phyloP scores from a whole-genome alignment of 306 rosid genomes.

The Casuarina equisetifolia region DNA sequence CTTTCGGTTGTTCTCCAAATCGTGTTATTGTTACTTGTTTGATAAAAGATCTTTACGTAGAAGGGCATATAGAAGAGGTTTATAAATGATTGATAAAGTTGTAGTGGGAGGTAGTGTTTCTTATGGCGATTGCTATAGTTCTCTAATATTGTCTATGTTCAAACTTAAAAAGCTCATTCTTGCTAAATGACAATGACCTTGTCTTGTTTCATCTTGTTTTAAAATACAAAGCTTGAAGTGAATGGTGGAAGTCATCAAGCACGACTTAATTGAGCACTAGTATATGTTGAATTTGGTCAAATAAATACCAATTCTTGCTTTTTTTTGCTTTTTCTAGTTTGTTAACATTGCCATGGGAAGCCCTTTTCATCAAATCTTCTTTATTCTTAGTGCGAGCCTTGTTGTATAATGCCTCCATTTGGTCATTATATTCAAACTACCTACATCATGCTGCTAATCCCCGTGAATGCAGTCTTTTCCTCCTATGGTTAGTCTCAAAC shows the following conservation, averaged over 20 bases:
- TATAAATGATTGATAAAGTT: conserved; percentile 6
- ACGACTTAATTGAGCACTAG: neutral
- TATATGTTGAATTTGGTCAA: neutral
- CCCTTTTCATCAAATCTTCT: neutral
- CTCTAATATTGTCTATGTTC: conserved; percentile 62
- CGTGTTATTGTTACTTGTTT: conserved; percentile 51
- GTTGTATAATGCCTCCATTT: conserved; percentile 1
- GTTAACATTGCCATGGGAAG: neutral
- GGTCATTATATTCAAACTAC: too few species aligned
- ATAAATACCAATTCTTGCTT: neutral
- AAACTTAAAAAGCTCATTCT: conserved; percentile 28
- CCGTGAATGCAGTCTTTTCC: neutral
- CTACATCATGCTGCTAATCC: neutral
- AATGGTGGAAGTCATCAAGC: neutral
- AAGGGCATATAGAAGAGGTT: conserved; percentile 60
- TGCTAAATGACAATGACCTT: neutral
- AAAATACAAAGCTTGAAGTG: neutral
- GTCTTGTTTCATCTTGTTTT: neutral
- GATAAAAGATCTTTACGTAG: conserved; percentile 46
- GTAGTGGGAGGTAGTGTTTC: conserved; percentile 52
- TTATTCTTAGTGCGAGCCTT: neutral
- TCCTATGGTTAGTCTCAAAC: neutral
- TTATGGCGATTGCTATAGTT: conserved; percentile 60
- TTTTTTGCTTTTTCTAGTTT: neutral
- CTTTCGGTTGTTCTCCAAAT: too few species aligned